Evolutionary conservation across 2,329 filamentous ascomycete genomes (phyloP).

Genomic region (Verticillium isaacii): DNA sequence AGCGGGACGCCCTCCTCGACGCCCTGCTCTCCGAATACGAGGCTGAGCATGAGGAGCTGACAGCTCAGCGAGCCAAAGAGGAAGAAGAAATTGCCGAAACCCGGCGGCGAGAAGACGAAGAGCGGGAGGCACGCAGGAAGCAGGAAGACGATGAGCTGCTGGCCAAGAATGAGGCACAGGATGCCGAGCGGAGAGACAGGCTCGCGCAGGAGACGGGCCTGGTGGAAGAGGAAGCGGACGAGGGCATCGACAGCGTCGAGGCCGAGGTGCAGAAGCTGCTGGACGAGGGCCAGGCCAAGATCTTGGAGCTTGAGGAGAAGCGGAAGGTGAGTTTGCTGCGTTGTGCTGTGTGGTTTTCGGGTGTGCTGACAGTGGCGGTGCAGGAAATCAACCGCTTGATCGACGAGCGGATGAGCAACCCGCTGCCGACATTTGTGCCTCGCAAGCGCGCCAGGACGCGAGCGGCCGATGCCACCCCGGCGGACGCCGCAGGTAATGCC

Average conservation of each 20-base stretch:
- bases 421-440: conserved; percentile 23
- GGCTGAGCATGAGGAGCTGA: conserved; percentile 22
- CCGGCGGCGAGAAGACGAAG: conserved; percentile 35
- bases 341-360: background rate
- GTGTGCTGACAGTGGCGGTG: background rate
- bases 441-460: conserved; percentile 7
- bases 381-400: conserved; percentile 38
- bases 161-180: conserved; percentile 20
- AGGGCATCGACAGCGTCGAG: conserved; percentile 27
- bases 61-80: conserved; percentile 21
- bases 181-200: conserved; percentile 22
- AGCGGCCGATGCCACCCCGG: background rate
- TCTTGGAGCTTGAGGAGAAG: conserved; percentile 27
- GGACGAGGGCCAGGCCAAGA: conserved; percentile 24
- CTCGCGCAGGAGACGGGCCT: conserved; percentile 21
- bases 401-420: conserved; percentile 31
- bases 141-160: conserved; percentile 30
- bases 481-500: background rate
- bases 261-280: conserved; percentile 21
- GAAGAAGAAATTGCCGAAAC: conserved; percentile 26
- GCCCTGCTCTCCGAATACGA: conserved; percentile 24
- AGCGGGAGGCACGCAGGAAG: conserved; percentile 27
- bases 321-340: conserved; percentile 18
- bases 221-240: conserved; percentile 31
- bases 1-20: conserved; percentile 27